phyloP scores from a whole-genome alignment of 2,329 filamentous ascomycete species.

The Cordyceps fumosorosea region DNA sequence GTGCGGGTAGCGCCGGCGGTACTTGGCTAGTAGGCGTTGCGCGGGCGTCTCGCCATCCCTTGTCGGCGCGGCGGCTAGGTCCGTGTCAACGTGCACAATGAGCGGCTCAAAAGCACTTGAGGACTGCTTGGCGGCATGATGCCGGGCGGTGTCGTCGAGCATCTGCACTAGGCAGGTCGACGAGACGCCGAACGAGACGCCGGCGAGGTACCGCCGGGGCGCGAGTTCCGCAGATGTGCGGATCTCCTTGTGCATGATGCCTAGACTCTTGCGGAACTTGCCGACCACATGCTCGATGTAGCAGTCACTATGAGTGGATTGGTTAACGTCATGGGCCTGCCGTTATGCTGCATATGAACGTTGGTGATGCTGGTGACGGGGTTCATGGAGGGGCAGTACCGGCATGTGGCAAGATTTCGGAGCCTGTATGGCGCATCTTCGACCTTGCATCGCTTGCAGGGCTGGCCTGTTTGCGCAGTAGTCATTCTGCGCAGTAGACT shows the following conservation, averaged over 20 bases:
- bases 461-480: not conserved
- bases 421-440: conserved; percentile 17
- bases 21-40: conserved; percentile 41
- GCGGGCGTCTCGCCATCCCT: conserved; percentile 25
- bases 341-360: not conserved
- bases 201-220: conserved; percentile 55
- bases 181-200: conserved; percentile 76
- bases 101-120: conserved; percentile 62
- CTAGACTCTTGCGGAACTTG: conserved; percentile 71
- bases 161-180: conserved; percentile 73
- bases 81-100: conserved; percentile 49
- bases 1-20: conserved; percentile 57
- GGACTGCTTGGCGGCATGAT: conserved; percentile 57
- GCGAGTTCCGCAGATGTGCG: conserved; percentile 28
- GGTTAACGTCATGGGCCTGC: conserved; percentile 6
- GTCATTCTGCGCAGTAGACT: not conserved
- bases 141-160: conserved; percentile 61
- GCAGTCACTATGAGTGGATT: conserved; percentile 42
- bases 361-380: not conserved
- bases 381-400: conserved; percentile 15
- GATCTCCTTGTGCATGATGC: conserved; percentile 43
- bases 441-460: conserved; percentile 20
- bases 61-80: conserved; percentile 21
- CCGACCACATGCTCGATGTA: conserved; percentile 70
- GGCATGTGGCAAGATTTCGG: conserved; percentile 21